phyloP scores from a whole-genome alignment of 306 rosid species.

The Quercus engelmannii region DNA sequence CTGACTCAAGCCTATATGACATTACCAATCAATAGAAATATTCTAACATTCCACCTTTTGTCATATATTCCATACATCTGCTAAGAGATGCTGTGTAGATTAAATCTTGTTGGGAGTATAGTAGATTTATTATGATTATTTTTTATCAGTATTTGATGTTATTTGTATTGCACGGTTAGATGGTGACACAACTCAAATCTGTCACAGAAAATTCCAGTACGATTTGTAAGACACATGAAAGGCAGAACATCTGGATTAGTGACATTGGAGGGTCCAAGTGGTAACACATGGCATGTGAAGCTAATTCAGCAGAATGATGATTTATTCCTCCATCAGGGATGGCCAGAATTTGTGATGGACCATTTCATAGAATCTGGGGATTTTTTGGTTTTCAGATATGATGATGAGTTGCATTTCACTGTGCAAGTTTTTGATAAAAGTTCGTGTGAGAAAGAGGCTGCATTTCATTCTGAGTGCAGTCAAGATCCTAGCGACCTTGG shows the following conservation, averaged over 20 bases:
- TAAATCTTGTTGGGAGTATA: not conserved
- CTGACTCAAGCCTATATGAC: too few species aligned
- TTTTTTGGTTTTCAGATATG: constrained; percentile 79
- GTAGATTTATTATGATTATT: not conserved
- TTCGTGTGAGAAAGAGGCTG: constrained; percentile 81
- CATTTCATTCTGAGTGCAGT: constrained; percentile 59
- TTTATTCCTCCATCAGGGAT: constrained; percentile 63
- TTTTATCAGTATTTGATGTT: not conserved
- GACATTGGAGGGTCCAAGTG: constrained; percentile 70
- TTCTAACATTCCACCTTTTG: too few species aligned
- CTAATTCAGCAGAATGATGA: constrained; percentile 52
- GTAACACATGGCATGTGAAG: constrained; percentile 63
- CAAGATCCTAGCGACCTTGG: constrained; percentile 34
- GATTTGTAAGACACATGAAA: constrained; percentile 52
- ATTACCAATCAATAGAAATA: too few species aligned
- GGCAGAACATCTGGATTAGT: constrained; percentile 52
- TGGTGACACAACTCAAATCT: constrained; percentile 26
- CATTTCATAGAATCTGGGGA: constrained; percentile 71
- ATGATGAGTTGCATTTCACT: constrained; percentile 61
- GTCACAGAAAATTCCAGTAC: constrained; percentile 73
- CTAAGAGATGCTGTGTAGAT: not conserved
- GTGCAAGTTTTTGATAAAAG: constrained; percentile 77
- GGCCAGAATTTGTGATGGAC: constrained; percentile 72
- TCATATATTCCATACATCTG: not conserved
- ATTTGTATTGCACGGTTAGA: constrained; percentile 11